These are phyloP conservation scores for Candida xyloterini DNA, from an alignment of 805 yeast species.

Conservation along the genomic window DNA sequence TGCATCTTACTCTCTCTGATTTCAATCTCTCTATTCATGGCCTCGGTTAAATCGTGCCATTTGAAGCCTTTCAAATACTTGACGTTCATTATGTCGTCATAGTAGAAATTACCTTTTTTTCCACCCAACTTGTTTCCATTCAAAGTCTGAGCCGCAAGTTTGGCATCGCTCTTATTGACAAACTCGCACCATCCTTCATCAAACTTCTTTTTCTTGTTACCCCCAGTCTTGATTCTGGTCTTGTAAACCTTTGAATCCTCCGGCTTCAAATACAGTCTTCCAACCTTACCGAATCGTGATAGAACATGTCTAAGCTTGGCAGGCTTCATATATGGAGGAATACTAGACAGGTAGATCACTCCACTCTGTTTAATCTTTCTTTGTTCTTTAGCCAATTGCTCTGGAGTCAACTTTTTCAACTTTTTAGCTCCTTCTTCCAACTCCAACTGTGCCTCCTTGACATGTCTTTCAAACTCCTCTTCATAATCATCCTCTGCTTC, in stretches of 20 bases:
- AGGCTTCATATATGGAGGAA: conserved; percentile 98
- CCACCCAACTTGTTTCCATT: conserved; percentile 93
- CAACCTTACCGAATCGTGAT: conserved; percentile 81
- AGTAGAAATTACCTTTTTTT: conserved; percentile 82
- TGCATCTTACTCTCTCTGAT: conserved; percentile 82
- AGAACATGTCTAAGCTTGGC: conserved; percentile 80
- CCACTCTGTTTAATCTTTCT: conserved; percentile 71
- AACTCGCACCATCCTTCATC: conserved; percentile 98
- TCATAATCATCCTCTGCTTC: conserved; percentile 16
- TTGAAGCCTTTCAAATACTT: conserved; percentile 89
- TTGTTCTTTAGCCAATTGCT: conserved; percentile 51
- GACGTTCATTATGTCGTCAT: conserved; percentile 90
- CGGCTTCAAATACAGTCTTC: conserved; percentile 80
- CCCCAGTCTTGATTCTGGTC: conserved; percentile 77
- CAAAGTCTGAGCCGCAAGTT: conserved; percentile 77
- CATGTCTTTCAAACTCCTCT: conserved; percentile 20
- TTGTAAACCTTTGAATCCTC: conserved; percentile 68
- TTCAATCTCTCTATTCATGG: conserved; percentile 87
- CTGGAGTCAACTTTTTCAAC: conserved; percentile 55
- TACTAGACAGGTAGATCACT: conserved; percentile 83
- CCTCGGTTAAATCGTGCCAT: conserved; percentile 93
- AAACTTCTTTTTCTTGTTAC: conserved; percentile 82
- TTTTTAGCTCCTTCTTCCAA: conserved; percentile 36
- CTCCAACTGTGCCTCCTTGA: conserved; percentile 19
- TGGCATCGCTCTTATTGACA: conserved; percentile 78